A percentile compares a stretch with the other conserved stretches of the same genome.
phyloP scores from a whole-genome alignment of 805 yeast species.

The Metschnikowia drakensbergensis region DNA sequence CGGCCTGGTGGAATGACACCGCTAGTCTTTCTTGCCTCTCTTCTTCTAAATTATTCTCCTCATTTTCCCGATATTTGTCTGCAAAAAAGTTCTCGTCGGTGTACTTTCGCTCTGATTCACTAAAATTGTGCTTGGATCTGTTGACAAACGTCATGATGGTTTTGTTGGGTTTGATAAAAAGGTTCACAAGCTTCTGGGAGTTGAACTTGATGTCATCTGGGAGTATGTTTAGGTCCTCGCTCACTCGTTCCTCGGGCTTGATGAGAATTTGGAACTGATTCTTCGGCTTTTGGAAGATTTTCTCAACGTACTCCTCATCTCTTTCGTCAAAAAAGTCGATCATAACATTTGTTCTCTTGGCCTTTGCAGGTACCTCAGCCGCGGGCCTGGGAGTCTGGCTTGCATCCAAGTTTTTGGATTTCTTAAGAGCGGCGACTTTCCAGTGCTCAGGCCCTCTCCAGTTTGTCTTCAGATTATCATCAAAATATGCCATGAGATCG shows the following conservation, averaged over 20 bases:
- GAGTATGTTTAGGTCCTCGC: constrained; percentile 41
- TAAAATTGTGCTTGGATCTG: constrained; percentile 1
- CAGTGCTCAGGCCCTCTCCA: constrained; percentile 95
- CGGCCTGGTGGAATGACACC: constrained; percentile 38
- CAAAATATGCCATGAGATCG: constrained; percentile 78
- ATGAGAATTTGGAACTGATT: constrained; percentile 20
- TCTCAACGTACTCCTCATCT: constrained; percentile 27
- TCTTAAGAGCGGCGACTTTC: constrained; percentile 57
- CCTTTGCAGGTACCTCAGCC: constrained; percentile 14
- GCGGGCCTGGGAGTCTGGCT: not conserved
- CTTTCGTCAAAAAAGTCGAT: constrained; percentile 34
- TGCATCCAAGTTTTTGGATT: constrained; percentile 27
- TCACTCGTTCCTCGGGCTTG: constrained; percentile 29
- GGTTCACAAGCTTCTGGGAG: constrained; percentile 59
- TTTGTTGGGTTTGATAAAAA: constrained; percentile 64
- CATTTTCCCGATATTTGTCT: constrained; percentile 43
- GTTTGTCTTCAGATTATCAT: constrained; percentile 59
- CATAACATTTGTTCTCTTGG: constrained; percentile 22
- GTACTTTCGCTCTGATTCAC: constrained; percentile 22
- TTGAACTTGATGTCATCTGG: constrained; percentile 76
- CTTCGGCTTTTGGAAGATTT: constrained; percentile 32
- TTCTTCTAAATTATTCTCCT: constrained; percentile 25
- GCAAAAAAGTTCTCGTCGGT: constrained; percentile 77
- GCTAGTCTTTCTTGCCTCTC: constrained; percentile 36
- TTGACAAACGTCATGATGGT: constrained; percentile 29